Percentiles rank a stretch among this genome's conserved stretches.
Conservation (phyloP, 441 rosid species). For the Gossypium aridum region DNA sequence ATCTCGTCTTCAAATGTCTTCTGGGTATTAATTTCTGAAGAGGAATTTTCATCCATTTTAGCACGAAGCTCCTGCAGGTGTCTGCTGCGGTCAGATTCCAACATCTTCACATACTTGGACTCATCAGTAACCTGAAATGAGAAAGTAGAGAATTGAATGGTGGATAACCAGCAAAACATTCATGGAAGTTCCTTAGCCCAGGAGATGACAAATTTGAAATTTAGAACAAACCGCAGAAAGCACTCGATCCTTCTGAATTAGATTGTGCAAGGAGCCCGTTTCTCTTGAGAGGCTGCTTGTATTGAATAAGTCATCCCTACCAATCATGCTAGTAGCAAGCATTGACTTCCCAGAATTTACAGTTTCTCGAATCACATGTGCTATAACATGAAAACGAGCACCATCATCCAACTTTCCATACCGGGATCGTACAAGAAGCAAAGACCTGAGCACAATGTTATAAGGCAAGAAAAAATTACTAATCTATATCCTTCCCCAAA, state of each 20-base stretch:
- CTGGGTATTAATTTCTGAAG: conserved; percentile 46
- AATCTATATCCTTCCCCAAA: background rate
- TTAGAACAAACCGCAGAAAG: conserved; percentile 59
- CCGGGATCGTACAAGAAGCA: conserved; percentile 75
- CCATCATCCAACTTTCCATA: conserved; percentile 87
- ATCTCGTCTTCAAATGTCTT: conserved; percentile 83
- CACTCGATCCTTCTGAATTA: conserved; percentile 92
- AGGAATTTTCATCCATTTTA: conserved; percentile 57
- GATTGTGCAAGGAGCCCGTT: conserved; percentile 60
- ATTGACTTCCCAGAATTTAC: conserved; percentile 81
- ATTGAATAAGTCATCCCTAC: conserved; percentile 69
- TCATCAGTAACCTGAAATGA: conserved; percentile 66
- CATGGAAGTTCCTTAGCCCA: background rate
- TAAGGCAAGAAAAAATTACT: background rate
- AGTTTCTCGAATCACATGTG: conserved; percentile 91
- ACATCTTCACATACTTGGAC: conserved; percentile 61
- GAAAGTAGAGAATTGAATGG: conserved; percentile 8
- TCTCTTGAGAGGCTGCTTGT: conserved; percentile 62
- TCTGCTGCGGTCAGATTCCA: conserved; percentile 63
- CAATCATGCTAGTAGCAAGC: conserved; percentile 73
- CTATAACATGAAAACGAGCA: conserved; percentile 90
- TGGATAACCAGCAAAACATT: background rate
- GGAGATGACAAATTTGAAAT: conserved; percentile 1
- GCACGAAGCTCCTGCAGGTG: conserved; percentile 67
- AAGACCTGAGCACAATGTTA: conserved; percentile 49